Conservation (phyloP, 106 monocot species). For the Amphibolis antarctica region DNA sequence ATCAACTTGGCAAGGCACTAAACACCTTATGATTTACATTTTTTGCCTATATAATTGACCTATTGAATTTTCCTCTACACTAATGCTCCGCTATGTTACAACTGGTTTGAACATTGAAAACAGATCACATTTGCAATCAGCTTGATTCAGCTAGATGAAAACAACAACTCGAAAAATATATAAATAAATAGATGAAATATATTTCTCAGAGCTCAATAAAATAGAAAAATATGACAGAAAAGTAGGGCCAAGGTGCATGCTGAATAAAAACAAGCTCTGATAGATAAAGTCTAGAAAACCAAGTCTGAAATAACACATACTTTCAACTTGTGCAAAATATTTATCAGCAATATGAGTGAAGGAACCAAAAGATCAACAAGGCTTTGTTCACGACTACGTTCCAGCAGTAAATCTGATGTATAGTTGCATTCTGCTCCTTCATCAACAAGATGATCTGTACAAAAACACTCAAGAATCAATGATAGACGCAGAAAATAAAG, state of each 20-base stretch:
- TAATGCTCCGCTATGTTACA: too few relatives aligned
- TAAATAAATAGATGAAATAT: too few relatives aligned
- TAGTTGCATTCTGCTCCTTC: conserved; percentile 85
- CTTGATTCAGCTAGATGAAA: too few relatives aligned
- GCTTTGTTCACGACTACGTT: conserved; percentile 58
- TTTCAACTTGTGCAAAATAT: conserved; percentile 54
- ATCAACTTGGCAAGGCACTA: too few relatives aligned
- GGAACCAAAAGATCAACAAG: conserved; percentile 82
- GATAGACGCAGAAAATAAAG: too few relatives aligned
- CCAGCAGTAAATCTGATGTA: conserved; percentile 79
- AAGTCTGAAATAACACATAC: conserved; percentile 20
- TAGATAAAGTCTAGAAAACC: background rate
- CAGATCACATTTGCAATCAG: too few relatives aligned
- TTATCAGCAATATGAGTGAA: conserved; percentile 59
- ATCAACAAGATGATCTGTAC: conserved; percentile 93
- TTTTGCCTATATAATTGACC: too few relatives aligned
- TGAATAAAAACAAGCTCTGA: background rate
- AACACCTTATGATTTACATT: too few relatives aligned
- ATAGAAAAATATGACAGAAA: background rate
- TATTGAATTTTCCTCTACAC: too few relatives aligned
- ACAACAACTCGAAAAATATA: too few relatives aligned
- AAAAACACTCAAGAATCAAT: background rate
- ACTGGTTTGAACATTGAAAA: too few relatives aligned
- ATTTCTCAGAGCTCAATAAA: background rate
- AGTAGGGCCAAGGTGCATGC: background rate